Evolutionary conservation across 78 protist genomes (phyloP), one percentile per base, ranked within the genome.

Genomic region (Parvularia atlantis): DNA sequence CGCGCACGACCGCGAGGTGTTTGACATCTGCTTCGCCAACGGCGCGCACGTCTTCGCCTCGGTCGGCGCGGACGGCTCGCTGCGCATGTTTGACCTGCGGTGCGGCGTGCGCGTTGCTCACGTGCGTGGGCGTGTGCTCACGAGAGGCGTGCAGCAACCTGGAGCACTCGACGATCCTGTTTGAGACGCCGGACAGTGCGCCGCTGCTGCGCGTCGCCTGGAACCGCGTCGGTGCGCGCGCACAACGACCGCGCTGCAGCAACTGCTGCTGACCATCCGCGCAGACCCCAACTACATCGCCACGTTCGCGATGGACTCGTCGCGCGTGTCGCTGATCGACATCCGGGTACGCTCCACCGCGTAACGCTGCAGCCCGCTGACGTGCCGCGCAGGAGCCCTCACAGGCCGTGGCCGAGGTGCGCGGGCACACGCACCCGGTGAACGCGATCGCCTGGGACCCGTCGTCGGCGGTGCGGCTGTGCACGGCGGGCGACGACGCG

Each of bases 1-100:
- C 56, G 99, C 99, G 17, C 99, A 96, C 78, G 99, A 96, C 71
- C 90, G 93, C 48, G 99, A 96, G 44, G 99, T 96, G 19, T 96
- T 69, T 65, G 99, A 95, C 77, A 77, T 95, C 9, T 96, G 95
- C 22, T 92, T 92, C 58, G 81, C 91, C 4, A 19, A 48, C 24
- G 77, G 83, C 31, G 24, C 73, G 0, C 82, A 89, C 57, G 57
- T 88, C 35, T 94, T 94, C 57, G 91, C 96, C 22, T 77, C 93
- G 0, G 93, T 85, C 19, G 95, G 96, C 4, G 92, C 90, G 1
- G 96, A 92, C 62, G 97, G 98, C 28, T 91, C 97, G n/a, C 81
- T 95, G n/a, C 85, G 99, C 36, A 71, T 93, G 87, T 96, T 96
- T 65, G 99, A 96, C 60, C 61, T 95, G 48, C 74, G 98, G 69